Conservation (phyloP, 139 green algal species). For the Chlamydomonas incerta region DNA sequence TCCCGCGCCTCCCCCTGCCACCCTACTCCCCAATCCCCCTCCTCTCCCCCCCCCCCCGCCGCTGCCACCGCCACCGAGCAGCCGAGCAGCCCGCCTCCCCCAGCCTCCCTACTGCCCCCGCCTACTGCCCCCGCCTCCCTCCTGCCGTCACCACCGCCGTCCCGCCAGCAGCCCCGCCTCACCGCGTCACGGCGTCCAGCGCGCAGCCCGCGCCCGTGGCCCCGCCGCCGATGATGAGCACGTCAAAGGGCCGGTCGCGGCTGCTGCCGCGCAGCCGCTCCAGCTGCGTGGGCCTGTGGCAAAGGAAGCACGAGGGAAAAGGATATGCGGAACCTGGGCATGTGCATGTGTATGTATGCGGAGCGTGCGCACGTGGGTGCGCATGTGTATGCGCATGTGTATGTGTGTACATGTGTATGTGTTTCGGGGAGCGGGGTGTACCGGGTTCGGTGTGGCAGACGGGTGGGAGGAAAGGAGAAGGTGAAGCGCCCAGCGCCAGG, state of each 20-base stretch:
- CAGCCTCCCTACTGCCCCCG: not conserved
- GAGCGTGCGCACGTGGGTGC: no score
- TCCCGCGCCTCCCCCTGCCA: not conserved
- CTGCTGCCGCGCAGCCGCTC: constrained; percentile 20
- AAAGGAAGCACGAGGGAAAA: no score
- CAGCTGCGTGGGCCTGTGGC: constrained; percentile 16
- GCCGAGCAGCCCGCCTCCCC: not conserved
- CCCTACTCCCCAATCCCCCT: not conserved
- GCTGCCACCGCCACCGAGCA: not conserved
- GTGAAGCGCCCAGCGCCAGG: no score
- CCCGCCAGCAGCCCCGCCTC: not conserved
- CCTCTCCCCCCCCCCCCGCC: not conserved
- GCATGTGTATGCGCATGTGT: no score
- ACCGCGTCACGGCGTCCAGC: constrained; percentile 92
- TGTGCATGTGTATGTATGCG: no score
- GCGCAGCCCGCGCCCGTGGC: constrained; percentile 95
- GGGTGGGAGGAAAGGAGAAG: no score
- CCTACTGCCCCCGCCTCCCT: not conserved
- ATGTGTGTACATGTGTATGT: no score
- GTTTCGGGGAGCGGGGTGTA: no score
- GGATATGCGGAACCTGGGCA: no score
- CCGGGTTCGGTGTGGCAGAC: no score
- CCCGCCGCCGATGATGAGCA: constrained; percentile 95
- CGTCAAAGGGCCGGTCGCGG: constrained; percentile 74
- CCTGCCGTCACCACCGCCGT: no score